Percentiles rank a stretch among this genome's conserved stretches.
phyloP scores from a whole-genome alignment of 2,329 filamentous ascomycete genomes.

The Penicillium brasilianum region DNA sequence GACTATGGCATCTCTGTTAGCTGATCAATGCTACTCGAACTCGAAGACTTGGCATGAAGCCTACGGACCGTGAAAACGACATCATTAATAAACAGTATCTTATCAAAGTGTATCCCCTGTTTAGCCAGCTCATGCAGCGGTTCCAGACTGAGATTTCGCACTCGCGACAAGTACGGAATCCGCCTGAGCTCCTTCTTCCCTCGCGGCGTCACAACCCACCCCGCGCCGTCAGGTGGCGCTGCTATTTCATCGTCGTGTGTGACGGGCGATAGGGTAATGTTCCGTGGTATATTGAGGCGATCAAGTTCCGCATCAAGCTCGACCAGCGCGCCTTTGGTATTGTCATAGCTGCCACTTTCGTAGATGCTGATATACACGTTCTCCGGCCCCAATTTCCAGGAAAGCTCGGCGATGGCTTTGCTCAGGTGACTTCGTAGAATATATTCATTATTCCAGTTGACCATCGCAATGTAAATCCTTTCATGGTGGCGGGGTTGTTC shows the following conservation, averaged over 20 bases:
- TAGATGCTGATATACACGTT: conserved; percentile 72
- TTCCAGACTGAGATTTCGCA: conserved; percentile 68
- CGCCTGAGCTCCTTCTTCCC: conserved; percentile 63
- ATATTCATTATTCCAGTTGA: conserved; percentile 70
- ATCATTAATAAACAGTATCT: conserved; percentile 63
- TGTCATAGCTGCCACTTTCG: conserved; percentile 72
- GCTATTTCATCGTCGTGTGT: conserved; percentile 64
- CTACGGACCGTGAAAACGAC: conserved; percentile 49
- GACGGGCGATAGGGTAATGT: conserved; percentile 62
- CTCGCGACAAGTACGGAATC: conserved; percentile 69
- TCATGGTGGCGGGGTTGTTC: conserved; percentile 24
- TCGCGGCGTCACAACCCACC: conserved; percentile 67
- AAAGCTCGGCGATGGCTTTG: conserved; percentile 62
- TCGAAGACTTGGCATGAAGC: neutral
- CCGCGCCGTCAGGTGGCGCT: conserved; percentile 51
- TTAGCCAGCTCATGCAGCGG: conserved; percentile 60
- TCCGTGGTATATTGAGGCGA: conserved; percentile 57
- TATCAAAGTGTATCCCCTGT: conserved; percentile 61
- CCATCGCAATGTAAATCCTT: conserved; percentile 68
- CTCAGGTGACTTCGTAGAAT: conserved; percentile 68
- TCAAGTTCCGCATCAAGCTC: conserved; percentile 62
- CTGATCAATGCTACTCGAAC: neutral
- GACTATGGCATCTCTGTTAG: conserved; percentile 41
- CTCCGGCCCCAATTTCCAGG: conserved; percentile 61
- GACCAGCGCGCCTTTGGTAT: conserved; percentile 66